These are phyloP conservation scores for Tolypocladium ovalisporum DNA, from an alignment of 2,329 filamentous ascomycete species.

Conservation along the genomic window DNA sequence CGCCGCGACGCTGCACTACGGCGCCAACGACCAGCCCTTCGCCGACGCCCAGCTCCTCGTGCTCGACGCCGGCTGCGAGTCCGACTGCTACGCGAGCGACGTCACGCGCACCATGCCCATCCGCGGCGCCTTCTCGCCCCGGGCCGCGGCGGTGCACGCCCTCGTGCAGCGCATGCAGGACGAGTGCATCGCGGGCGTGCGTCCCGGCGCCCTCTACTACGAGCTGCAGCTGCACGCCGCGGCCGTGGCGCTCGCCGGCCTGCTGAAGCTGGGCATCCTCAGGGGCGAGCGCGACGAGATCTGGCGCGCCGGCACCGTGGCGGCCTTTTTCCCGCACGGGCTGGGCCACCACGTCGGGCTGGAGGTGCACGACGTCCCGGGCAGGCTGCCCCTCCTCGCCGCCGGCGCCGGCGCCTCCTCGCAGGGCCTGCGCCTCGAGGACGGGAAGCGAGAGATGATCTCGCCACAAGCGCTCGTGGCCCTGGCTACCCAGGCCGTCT, in stretches of 20 bases:
- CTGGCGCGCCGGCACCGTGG: constrained; percentile 38
- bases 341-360: constrained; percentile 55
- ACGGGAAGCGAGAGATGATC: constrained; percentile 30
- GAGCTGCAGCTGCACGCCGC: constrained; percentile 65
- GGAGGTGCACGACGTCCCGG: constrained; percentile 51
- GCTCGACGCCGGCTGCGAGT: constrained; percentile 83
- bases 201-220: constrained; percentile 59
- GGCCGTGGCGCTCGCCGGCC: constrained; percentile 57
- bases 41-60: constrained; percentile 62
- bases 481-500: constrained; percentile 14
- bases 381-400: constrained; percentile 22
- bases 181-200: constrained; percentile 57
- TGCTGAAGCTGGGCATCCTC: constrained; percentile 63
- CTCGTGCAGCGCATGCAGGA: constrained; percentile 75
- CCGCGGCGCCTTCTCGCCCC: constrained; percentile 53
- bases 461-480: constrained; percentile 21
- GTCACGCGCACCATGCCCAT: constrained; percentile 83
- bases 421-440: constrained; percentile 16
- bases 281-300: constrained; percentile 49
- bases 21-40: constrained; percentile 64
- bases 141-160: constrained; percentile 63
- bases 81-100: constrained; percentile 75
- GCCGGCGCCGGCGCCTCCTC: constrained; percentile 9
- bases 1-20: constrained; percentile 79
- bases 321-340: constrained; percentile 57